phyloP scores from a whole-genome alignment of 768 basidiomycete species.

The Dioszegia hungarica region DNA sequence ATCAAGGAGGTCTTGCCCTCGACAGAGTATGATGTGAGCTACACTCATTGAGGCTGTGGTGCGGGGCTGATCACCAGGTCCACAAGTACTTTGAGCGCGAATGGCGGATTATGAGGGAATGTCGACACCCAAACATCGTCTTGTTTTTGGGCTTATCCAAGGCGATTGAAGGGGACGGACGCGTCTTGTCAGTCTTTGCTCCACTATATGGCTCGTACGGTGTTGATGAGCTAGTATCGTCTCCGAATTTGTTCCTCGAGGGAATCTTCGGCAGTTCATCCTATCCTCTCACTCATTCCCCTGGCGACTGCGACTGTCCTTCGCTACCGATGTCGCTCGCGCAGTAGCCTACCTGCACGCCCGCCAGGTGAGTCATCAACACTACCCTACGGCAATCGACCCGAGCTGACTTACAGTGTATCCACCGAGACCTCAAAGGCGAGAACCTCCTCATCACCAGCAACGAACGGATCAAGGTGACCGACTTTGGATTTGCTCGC shows the following conservation, averaged over 20 bases:
- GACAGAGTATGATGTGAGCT: conserved; percentile 70
- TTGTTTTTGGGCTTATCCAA: conserved; percentile 68
- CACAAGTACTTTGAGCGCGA: conserved; percentile 97
- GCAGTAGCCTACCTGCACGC: conserved; percentile 97
- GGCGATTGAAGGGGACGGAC: conserved; percentile 35
- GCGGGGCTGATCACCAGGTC: conserved; percentile 23
- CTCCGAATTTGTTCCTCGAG: conserved; percentile 73
- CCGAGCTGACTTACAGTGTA: conserved; percentile 45
- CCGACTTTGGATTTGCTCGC: conserved; percentile 96
- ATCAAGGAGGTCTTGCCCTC: conserved; percentile 95
- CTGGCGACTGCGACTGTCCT: conserved; percentile 88
- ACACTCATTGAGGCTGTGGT: neutral
- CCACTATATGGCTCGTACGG: neutral
- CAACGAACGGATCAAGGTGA: conserved; percentile 92
- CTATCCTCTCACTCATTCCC: conserved; percentile 71
- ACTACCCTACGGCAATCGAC: too few relatives aligned
- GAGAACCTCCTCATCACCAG: conserved; percentile 94
- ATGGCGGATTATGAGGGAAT: conserved; percentile 91
- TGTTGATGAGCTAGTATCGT: conserved; percentile 64
- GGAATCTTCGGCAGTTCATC: conserved; percentile 85
- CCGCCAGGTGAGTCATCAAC: conserved; percentile 60
- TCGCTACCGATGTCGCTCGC: conserved; percentile 88
- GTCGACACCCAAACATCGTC: conserved; percentile 86
- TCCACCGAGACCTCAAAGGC: conserved; percentile 78
- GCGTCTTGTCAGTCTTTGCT: conserved; percentile 56